Evolutionary conservation across 2,329 filamentous ascomycete species (phyloP).

Genomic region (Aspergillus tamarii): DNA sequence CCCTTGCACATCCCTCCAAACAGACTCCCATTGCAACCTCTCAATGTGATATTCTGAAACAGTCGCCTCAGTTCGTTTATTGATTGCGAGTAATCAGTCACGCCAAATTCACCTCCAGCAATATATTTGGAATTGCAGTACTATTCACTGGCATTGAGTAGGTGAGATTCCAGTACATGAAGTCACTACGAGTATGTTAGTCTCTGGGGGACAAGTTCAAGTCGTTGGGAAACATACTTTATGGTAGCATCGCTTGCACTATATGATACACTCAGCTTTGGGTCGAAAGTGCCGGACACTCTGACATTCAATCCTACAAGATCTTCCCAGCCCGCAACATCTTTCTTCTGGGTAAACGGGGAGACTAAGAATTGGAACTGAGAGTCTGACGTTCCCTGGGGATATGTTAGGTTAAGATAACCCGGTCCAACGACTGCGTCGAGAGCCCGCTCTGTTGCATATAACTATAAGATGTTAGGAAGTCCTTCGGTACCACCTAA

Average conservation of each 20-base stretch:
- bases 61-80: neutral
- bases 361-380: constrained; percentile 9
- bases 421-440: neutral
- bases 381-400: neutral
- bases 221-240: neutral
- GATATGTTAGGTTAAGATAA: constrained; percentile 5
- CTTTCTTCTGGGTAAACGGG: constrained; percentile 2
- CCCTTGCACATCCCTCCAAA: neutral
- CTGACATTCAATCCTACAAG: constrained; percentile 1
- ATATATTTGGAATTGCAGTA: neutral
- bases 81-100: neutral
- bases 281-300: neutral
- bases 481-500: too few relatives aligned
- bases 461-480: constrained; percentile 1
- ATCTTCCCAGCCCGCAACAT: constrained; percentile 6
- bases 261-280: constrained; percentile 3
- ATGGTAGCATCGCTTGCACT: constrained; percentile 9
- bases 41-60: neutral
- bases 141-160: constrained; percentile 2
- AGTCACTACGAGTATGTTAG: constrained; percentile 3
- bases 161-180: constrained; percentile 9
- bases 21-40: neutral
- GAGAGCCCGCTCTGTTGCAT: constrained; percentile 5
- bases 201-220: neutral
- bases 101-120: neutral